Conservation (phyloP, 108 stramenopile species). For the Hondaea fermentalgiana region DNA sequence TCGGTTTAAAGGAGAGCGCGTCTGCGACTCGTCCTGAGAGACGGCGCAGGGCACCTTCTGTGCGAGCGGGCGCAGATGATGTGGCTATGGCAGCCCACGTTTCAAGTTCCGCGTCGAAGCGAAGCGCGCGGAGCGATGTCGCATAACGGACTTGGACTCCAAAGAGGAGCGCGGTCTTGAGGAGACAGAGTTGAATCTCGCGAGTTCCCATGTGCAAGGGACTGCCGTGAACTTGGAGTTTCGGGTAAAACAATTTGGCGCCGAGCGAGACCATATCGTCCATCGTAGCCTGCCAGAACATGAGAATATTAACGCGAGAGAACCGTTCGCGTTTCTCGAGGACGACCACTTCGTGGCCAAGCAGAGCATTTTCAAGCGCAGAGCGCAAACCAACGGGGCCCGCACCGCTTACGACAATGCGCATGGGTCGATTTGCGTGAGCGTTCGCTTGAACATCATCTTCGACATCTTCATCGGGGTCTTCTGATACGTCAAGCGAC, state of each 20-base stretch:
- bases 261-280: background rate
- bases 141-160: background rate
- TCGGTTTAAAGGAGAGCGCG: background rate
- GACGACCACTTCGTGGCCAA: background rate
- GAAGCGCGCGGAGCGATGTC: background rate
- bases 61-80: background rate
- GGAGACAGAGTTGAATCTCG: background rate
- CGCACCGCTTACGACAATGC: background rate
- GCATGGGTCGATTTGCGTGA: background rate
- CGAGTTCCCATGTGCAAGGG: background rate
- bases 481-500: background rate
- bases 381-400: background rate
- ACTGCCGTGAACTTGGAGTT: background rate
- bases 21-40: background rate
- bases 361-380: background rate
- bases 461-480: background rate
- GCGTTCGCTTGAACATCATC: background rate
- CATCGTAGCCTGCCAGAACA: background rate
- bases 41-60: background rate
- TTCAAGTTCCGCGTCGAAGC: background rate
- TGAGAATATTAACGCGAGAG: background rate
- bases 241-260: background rate
- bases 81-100: background rate
- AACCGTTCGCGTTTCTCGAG: background rate
- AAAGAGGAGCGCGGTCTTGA: background rate